phyloP scores from a whole-genome alignment of 495 filamentous ascomycete species.

The Penicillium macrosclerotiorum region DNA sequence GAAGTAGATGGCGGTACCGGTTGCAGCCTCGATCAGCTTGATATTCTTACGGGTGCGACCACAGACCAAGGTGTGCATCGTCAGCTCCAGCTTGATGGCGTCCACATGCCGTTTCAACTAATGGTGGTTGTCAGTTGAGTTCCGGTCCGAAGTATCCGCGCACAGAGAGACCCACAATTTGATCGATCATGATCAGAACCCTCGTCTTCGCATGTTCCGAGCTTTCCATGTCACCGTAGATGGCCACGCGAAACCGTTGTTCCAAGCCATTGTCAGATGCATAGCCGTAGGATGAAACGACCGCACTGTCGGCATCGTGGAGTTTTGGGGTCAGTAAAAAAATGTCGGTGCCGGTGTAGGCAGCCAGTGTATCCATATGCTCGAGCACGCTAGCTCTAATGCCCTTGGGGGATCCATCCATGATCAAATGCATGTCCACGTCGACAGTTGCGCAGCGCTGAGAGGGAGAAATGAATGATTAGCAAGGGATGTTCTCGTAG shows the following conservation, averaged over 20 bases:
- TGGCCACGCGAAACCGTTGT: constrained; percentile 81
- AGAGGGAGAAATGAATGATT: constrained; percentile 22
- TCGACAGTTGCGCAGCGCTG: constrained; percentile 93
- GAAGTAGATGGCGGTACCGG: constrained; percentile 95
- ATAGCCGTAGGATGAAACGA: constrained; percentile 62
- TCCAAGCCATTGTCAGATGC: constrained; percentile 65
- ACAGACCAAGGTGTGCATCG: constrained; percentile 85
- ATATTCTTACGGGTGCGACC: constrained; percentile 93
- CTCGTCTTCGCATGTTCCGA: constrained; percentile 95
- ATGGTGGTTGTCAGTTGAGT: constrained; percentile 28
- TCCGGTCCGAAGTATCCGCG: neutral
- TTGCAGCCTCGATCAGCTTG: constrained; percentile 90
- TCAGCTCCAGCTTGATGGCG: constrained; percentile 75
- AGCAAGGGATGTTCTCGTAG: constrained; percentile 21
- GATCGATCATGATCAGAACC: constrained; percentile 94
- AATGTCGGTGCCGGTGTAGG: constrained; percentile 89
- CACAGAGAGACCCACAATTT: constrained; percentile 66
- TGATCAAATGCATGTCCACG: constrained; percentile 83
- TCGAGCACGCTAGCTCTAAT: constrained; percentile 71
- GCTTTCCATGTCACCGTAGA: constrained; percentile 94
- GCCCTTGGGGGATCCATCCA: constrained; percentile 63
- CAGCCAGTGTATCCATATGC: constrained; percentile 78
- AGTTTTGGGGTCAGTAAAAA: constrained; percentile 85
- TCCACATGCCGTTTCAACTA: constrained; percentile 87
- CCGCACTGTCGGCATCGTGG: constrained; percentile 50